Base-by-base conservation (phyloP, 441 rosid species). In the Jatropha multifida region DNA sequence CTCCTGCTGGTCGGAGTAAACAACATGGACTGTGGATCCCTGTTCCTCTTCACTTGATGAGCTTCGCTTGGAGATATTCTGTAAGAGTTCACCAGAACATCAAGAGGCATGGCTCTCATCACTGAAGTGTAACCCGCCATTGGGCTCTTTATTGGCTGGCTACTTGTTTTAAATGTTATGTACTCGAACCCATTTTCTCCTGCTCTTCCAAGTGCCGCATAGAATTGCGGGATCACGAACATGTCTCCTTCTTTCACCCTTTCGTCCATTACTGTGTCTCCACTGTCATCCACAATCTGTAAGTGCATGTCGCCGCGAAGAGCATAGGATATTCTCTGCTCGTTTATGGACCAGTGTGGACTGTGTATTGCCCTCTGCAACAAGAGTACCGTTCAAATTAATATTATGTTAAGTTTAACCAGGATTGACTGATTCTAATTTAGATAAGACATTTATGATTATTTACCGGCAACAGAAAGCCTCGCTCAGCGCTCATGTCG, bases 201-300 rank as follows among this genome's bases (percentile, higher is more conserved):
- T 48, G 84, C 83, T 61, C 58, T 73, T 0, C 56, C 12, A 12
- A 73, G 9, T 0, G 68, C 3, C 0, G 80, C 65, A 66, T 63
- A 81, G 85, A 81, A 81, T 60, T 83, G 83, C 2, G 86, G 86
- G 75, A 83, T 62, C 58, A 77, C 82, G 56, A 85, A 79, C 78
- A 85, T 73, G 55, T 69, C 75, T n/a, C 88, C 84, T 78, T 74
- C 37, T 54, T 70, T 69, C 15, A 79, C 81, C 58, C 26, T 54
- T 54, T 77, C 70, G 67, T 83, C 72, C 77, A 80, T 74, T 46
- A 83, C 56, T 42, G 61, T 79, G 60, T 77, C 46, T 14, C 84
- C 86, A n/a, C 70, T 71, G 41, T 79, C 78, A 17, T 78, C 76
- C 4, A 79, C 80, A 27, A 83, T 66, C 76, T 83, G 86, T 4